phyloP scores from a whole-genome alignment of 148 eudicot genomes.

The Simmondsia chinensis region DNA sequence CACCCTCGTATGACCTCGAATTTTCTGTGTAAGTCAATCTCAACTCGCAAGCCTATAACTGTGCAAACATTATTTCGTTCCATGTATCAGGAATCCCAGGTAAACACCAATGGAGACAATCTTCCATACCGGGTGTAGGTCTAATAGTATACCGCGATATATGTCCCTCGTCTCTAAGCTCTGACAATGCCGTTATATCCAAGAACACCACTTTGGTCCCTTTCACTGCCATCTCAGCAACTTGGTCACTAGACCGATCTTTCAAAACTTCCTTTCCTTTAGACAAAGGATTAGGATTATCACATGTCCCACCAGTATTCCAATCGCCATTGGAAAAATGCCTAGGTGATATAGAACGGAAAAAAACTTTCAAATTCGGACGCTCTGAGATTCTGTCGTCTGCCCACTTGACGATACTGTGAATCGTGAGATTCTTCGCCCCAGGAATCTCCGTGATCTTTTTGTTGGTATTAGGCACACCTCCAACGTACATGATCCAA shows the following conservation, averaged over 20 bases:
- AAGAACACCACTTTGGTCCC: constrained; percentile 33
- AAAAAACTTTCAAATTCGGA: constrained; percentile 35
- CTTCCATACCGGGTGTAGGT: constrained; percentile 50
- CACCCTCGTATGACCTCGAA: neutral
- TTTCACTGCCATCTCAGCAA: constrained; percentile 25
- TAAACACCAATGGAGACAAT: constrained; percentile 82
- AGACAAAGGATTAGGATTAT: constrained; percentile 31
- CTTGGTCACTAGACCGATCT: constrained; percentile 22
- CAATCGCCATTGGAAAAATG: constrained; percentile 53
- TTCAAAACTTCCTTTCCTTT: constrained; percentile 21
- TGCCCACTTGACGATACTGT: constrained; percentile 32
- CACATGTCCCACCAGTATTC: constrained; percentile 54
- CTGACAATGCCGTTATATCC: constrained; percentile 36
- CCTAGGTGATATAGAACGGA: constrained; percentile 38
- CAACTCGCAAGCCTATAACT: constrained; percentile 13
- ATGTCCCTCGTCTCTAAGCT: constrained; percentile 50
- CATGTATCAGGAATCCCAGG: constrained; percentile 80
- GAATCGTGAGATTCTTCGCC: constrained; percentile 32
- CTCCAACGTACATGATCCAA: constrained; percentile 40
- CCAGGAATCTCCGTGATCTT: constrained; percentile 19
- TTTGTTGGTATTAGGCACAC: constrained; percentile 25
- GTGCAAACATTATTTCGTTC: constrained; percentile 64
- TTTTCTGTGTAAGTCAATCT: neutral
- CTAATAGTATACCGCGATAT: constrained; percentile 37
- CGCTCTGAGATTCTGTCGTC: constrained; percentile 27